These are phyloP conservation scores for Debaryomyces singareniensis DNA, from an alignment of 1,139 yeast species.

Conservation along the genomic window DNA sequence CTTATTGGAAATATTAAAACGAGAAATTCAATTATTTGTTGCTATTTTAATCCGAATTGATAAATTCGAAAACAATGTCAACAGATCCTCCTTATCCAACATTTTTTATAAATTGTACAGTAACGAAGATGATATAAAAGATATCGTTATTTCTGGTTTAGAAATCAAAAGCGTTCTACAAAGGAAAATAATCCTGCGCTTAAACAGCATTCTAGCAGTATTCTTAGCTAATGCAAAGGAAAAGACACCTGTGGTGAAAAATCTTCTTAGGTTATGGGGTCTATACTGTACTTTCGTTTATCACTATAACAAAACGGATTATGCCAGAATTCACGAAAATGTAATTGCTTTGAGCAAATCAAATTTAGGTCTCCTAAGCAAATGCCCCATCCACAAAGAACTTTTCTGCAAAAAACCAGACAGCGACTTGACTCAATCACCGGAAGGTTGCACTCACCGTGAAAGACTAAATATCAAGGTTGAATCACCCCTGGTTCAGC, in stretches of 20 bases:
- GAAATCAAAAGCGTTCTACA: neutral
- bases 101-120: neutral
- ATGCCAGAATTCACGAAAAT: conserved; percentile 30
- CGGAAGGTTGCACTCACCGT: no score
- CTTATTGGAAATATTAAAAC: conserved; percentile 25
- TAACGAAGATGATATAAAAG: no score
- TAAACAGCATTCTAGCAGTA: neutral
- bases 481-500: neutral
- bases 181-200: neutral
- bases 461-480: no score
- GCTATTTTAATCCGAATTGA: conserved; percentile 28
- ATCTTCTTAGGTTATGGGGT: conserved; percentile 34
- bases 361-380: neutral
- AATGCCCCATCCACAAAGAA: no score
- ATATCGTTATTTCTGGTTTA: no score
- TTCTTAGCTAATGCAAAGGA: conserved; percentile 7
- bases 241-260: conserved; percentile 18
- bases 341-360: conserved; percentile 20
- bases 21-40: conserved; percentile 30
- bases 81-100: neutral
- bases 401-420: neutral
- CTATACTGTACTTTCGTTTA: conserved; percentile 34
- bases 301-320: conserved; percentile 24
- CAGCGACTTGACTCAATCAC: neutral
- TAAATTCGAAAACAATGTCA: conserved; percentile 4